phyloP scores from a whole-genome alignment of 2,329 filamentous ascomycete species.

The Cytospora piceae region DNA sequence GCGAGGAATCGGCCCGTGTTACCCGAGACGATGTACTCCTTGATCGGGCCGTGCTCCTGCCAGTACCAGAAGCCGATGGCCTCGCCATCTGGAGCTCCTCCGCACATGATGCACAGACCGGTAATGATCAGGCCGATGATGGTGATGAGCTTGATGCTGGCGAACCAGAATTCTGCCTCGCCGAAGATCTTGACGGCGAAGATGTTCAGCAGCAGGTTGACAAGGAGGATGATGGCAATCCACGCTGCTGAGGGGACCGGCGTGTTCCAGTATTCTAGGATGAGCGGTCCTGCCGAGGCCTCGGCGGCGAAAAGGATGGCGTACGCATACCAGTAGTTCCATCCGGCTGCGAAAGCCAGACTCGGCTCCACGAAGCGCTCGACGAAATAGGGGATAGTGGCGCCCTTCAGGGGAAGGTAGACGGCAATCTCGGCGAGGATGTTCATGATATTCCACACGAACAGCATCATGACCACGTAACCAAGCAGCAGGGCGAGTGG shows the following conservation, averaged over 20 bases:
- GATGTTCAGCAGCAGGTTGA: constrained; percentile 27
- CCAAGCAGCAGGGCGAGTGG: constrained; percentile 70
- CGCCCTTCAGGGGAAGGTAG: constrained; percentile 75
- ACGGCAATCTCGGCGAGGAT: constrained; percentile 74
- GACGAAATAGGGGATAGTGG: constrained; percentile 77
- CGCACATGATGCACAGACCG: constrained; percentile 29
- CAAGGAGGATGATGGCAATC: constrained; percentile 29
- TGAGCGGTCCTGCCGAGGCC: constrained; percentile 48
- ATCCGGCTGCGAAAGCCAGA: constrained; percentile 59
- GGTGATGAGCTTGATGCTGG: constrained; percentile 33
- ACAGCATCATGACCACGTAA: constrained; percentile 67
- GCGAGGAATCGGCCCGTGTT: constrained; percentile 59
- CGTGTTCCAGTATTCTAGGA: constrained; percentile 44
- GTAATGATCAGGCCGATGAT: constrained; percentile 29
- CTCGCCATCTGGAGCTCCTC: constrained; percentile 19
- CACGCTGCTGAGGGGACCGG: constrained; percentile 25
- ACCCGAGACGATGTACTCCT: constrained; percentile 51
- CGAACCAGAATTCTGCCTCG: constrained; percentile 35
- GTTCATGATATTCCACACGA: constrained; percentile 78
- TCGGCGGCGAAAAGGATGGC: constrained; percentile 51
- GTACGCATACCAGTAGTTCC: constrained; percentile 55
- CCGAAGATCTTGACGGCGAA: constrained; percentile 30
- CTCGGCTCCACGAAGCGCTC: constrained; percentile 67
- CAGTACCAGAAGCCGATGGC: constrained; percentile 43
- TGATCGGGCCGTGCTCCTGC: constrained; percentile 49